Percentiles rank a stretch among this genome's conserved stretches.
Conservation (phyloP, 768 basidiomycete species). For the Clavaria fumosa region DNA sequence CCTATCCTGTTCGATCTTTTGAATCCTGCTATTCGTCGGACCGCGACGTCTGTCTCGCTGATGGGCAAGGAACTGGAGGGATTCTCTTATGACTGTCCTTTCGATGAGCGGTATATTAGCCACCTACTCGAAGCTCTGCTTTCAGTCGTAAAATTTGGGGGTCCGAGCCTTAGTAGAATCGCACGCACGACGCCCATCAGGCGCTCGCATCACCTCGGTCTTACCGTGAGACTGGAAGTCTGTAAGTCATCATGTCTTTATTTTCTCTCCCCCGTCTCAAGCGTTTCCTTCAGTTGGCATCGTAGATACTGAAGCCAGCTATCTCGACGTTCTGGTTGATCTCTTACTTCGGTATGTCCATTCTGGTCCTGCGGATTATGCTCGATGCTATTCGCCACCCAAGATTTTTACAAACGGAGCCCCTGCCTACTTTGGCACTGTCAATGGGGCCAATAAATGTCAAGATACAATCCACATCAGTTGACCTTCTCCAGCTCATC, state of each 20-base stretch:
- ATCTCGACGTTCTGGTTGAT: slow-evolving; percentile 64
- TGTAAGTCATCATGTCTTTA: slow-evolving; percentile 25
- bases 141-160: slow-evolving; percentile 72
- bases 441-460: slow-evolving; percentile 49
- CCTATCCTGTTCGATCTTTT: slow-evolving; percentile 69
- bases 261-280: slow-evolving; percentile 6
- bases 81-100: slow-evolving; percentile 53
- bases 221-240: slow-evolving; percentile 44
- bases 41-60: slow-evolving; percentile 32
- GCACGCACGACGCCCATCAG: slow-evolving; percentile 49
- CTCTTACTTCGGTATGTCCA: slow-evolving; percentile 58
- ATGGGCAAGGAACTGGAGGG: slow-evolving; percentile 52
- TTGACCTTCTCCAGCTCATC: slow-evolving; percentile 74
- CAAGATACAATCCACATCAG: slow-evolving; percentile 52
- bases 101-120: slow-evolving; percentile 59
- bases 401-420: slow-evolving; percentile 72
- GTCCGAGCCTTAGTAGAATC: slow-evolving; percentile 71
- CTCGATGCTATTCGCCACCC: too few species aligned
- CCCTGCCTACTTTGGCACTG: slow-evolving; percentile 28
- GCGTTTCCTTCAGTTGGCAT: slow-evolving; percentile 19
- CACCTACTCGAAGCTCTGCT: slow-evolving; percentile 68
- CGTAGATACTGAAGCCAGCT: slow-evolving; percentile 41
- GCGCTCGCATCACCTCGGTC: slow-evolving; percentile 45
- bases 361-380: too few species aligned
- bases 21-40: slow-evolving; percentile 49